Evolutionary conservation across 805 yeast species (phyloP).

Genomic region (Priceomyces haplophilus): DNA sequence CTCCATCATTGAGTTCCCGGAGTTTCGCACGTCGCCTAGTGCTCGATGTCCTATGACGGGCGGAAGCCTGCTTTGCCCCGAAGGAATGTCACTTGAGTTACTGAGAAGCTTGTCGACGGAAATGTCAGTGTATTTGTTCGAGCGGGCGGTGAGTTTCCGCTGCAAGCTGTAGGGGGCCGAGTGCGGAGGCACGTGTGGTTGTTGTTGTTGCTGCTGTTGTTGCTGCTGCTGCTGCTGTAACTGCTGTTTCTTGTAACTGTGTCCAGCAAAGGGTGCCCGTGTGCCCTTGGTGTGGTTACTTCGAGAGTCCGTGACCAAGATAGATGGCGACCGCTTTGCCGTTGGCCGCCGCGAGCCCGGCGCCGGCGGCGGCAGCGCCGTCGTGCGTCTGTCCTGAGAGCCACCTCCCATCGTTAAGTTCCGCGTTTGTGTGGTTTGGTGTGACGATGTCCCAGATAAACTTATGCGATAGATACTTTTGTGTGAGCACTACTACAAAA

Average conservation of each 20-base stretch:
- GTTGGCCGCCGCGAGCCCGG: slow-evolving; percentile 43
- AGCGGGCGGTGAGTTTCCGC: slow-evolving; percentile 25
- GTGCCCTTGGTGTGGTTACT: slow-evolving; percentile 46
- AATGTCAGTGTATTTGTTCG: slow-evolving; percentile 63
- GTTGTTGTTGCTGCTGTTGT: slow-evolving; percentile 19
- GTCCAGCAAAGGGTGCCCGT: slow-evolving; percentile 83
- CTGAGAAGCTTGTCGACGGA: slow-evolving; percentile 77
- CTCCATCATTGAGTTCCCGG: background rate
- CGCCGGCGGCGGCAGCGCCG: slow-evolving; percentile 6
- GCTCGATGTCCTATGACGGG: slow-evolving; percentile 15
- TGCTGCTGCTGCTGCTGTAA: no score
- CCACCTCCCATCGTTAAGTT: slow-evolving; percentile 1
- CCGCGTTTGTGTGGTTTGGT: no score
- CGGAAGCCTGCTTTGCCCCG: slow-evolving; percentile 59
- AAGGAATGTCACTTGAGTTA: slow-evolving; percentile 83
- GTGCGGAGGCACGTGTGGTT: slow-evolving; percentile 15
- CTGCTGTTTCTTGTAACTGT: slow-evolving; percentile 38
- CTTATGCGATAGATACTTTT: no score
- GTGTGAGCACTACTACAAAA: no score
- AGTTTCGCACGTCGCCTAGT: slow-evolving; percentile 9
- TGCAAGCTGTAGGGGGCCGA: slow-evolving; percentile 9
- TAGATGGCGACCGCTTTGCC: slow-evolving; percentile 88
- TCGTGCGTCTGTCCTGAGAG: slow-evolving; percentile 2
- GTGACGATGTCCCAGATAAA: no score
- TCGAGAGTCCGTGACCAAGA: slow-evolving; percentile 87